Evolutionary conservation across 257 asterid species (phyloP).

Genomic region (Penstemon barbatus): DNA sequence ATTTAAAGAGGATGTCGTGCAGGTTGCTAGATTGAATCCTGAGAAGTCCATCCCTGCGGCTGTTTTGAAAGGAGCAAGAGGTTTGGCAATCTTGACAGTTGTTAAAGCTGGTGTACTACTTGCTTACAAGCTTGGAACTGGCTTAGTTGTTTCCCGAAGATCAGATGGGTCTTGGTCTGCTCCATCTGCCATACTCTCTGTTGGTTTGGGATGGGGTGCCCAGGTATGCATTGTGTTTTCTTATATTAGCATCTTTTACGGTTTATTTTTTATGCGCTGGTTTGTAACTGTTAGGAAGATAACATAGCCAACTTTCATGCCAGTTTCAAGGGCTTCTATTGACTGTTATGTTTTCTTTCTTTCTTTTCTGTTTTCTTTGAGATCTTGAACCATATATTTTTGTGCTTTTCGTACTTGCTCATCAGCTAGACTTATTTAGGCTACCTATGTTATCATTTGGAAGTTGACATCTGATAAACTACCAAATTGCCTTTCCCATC

Average conservation of each 20-base stretch:
- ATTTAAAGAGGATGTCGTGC: conserved; percentile 25
- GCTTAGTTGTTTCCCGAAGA: conserved; percentile 86
- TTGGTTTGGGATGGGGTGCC: conserved; percentile 99
- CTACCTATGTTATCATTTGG: conserved; percentile 13
- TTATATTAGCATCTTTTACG: neutral
- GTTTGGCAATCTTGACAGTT: conserved; percentile 91
- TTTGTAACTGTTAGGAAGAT: neutral
- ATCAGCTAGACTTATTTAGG: neutral
- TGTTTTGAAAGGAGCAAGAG: conserved; percentile 86
- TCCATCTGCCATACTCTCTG: conserved; percentile 89
- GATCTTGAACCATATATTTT: neutral
- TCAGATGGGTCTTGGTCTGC: conserved; percentile 99
- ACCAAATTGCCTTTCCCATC: conserved; percentile 1
- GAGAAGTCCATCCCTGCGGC: conserved; percentile 92
- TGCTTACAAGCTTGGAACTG: conserved; percentile 90
- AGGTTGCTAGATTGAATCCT: conserved; percentile 91
- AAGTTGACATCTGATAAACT: conserved; percentile 16
- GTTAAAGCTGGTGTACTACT: conserved; percentile 88
- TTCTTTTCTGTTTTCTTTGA: neutral
- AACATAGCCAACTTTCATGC: neutral
- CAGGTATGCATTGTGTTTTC: conserved; percentile 54
- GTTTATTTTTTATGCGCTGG: conserved; percentile 2
- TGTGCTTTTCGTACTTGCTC: conserved; percentile 13
- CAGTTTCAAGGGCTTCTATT: conserved; percentile 2
- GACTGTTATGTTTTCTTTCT: neutral